Base-by-base conservation (phyloP, 1,284 basidiomycete species). In the Cryptococcus maquisensis region DNA sequence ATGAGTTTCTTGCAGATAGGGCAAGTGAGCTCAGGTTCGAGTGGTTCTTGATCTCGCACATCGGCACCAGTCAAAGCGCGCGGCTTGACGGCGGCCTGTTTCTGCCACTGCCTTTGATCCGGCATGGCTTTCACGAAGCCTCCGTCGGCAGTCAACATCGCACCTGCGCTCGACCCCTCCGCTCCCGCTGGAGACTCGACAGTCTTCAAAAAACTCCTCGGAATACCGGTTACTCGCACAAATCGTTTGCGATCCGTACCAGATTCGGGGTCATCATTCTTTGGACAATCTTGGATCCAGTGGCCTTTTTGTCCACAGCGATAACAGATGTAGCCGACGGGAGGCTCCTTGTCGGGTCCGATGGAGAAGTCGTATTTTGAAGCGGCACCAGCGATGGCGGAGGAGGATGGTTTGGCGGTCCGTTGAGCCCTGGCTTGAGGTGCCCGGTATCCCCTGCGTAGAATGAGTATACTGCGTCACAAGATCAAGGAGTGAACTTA, bases 241-340 rank as follows among this genome's bases (percentile, higher is more conserved):
- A 98, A 94, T 28, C 94, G 86, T 50, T 95, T 95, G 56, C 89
- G 82, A 67, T 98, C 90, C 75, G 96, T 91, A 32, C 28, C 43
- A 63, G 86, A 96, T 36, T 94, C 90, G 37, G 90, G 87, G 73
- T 98, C 91, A 65, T 90, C 92, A 72, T 98, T 98, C 3, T 92
- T 96, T 0, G 96, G 96, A 71, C 96, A 99, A 63, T 96, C 91
- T 74, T 99, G 95, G 63, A 99, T 99, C 96, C 96, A 98, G 71
- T 99, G 96, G 28, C 93, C 91, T 84, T 97, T 96, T 77, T 96
- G 88, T 41, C 94, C 94, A 77, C 96, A 99, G 39, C 96, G 86
- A 75, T 98, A 98, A 74, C 96, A 98, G n/a, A 98, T 93, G 78
- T 98, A 99, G 52, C 94, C 96, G 4, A 88, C 82, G 18, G 93